Conservation (phyloP, 768 basidiomycete genomes). For the Pholiota microspora region DNA sequence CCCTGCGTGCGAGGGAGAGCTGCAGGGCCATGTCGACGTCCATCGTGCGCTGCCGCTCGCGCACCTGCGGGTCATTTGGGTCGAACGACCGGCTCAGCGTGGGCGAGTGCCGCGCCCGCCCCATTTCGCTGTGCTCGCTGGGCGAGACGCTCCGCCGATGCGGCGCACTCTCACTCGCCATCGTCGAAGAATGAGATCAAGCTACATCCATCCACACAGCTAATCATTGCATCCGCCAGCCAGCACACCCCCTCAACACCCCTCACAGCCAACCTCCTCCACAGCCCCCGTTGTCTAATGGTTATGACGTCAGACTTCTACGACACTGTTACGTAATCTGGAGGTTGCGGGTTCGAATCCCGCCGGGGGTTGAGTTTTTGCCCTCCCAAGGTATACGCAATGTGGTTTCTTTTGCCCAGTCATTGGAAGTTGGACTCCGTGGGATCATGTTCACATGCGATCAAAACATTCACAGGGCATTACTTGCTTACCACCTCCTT, state of each 20-base stretch:
- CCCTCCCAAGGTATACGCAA: too few relatives aligned
- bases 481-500: too few relatives aligned
- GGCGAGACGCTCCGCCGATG: constrained; percentile 8
- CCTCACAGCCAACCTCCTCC: not conserved
- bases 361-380: constrained; percentile 62
- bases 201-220: too few relatives aligned
- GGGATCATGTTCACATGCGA: not conserved
- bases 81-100: constrained; percentile 61
- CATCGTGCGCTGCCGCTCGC: constrained; percentile 90
- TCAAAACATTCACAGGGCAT: too few relatives aligned
- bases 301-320: constrained; percentile 92
- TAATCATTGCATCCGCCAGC: not conserved
- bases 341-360: constrained; percentile 88
- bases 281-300: constrained; percentile 83
- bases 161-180: not conserved
- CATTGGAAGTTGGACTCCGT: not conserved
- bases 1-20: constrained; percentile 68
- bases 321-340: constrained; percentile 46
- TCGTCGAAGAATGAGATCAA: not conserved
- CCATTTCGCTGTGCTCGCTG: constrained; percentile 1
- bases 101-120: constrained; percentile 44
- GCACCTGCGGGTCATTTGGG: constrained; percentile 67
- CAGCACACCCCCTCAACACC: not conserved
- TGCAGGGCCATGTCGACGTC: constrained; percentile 92
- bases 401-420: not conserved